phyloP scores from a whole-genome alignment of 805 yeast species.

The Hanseniaspora hatyaiensis region DNA sequence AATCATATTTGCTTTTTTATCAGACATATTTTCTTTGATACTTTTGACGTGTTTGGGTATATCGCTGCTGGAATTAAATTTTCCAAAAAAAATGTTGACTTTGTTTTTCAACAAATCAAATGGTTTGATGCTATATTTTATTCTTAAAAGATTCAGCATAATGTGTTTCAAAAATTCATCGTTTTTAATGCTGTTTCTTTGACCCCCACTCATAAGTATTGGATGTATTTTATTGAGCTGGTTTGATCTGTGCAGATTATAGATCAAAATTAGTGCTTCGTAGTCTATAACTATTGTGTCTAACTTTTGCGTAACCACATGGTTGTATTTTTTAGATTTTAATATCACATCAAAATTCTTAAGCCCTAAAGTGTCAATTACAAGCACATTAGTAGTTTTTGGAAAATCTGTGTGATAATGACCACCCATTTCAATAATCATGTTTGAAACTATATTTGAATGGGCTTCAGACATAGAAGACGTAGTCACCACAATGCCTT shows the following conservation, averaged over 20 bases:
- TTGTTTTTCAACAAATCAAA: conserved; percentile 14
- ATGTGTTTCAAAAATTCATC: conserved; percentile 15
- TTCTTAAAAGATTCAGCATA: conserved; percentile 1
- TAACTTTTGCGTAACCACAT: conserved; percentile 2
- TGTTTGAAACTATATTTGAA: conserved; percentile 9
- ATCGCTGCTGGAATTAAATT: background rate
- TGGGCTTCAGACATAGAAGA: conserved; percentile 9
- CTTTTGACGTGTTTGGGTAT: background rate
- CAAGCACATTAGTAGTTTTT: conserved; percentile 10
- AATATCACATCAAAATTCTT: background rate
- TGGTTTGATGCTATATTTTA: conserved; percentile 12
- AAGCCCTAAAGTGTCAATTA: conserved; percentile 2
- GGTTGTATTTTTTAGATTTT: conserved; percentile 10
- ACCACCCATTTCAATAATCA: conserved; percentile 13
- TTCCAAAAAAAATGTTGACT: conserved; percentile 13
- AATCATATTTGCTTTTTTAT: background rate
- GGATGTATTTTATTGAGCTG: conserved; percentile 11
- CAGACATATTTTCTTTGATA: conserved; percentile 8
- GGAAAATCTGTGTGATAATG: conserved; percentile 8
- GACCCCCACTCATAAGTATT: conserved; percentile 6
- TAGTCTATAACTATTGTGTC: conserved; percentile 9
- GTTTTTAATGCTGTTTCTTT: conserved; percentile 2
- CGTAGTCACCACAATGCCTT: conserved; percentile 7
- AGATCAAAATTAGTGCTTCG: background rate
- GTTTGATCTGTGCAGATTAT: background rate